phyloP scores from a whole-genome alignment of 1,284 basidiomycete genomes.

The Ustilago esculenta region DNA sequence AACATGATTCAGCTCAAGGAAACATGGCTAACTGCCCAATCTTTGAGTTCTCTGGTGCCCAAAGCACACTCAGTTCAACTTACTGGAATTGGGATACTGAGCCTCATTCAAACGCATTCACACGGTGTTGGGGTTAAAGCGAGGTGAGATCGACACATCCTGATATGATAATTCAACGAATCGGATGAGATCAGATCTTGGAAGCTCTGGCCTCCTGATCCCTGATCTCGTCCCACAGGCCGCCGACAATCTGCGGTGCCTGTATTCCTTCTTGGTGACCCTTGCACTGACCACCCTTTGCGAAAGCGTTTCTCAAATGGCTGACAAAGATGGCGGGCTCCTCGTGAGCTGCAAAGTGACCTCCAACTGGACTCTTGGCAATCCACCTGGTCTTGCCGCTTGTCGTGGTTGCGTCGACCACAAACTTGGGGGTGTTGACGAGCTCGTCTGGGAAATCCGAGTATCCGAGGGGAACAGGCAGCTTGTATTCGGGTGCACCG shows the following conservation, averaged over 20 bases:
- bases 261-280: conserved; percentile 31
- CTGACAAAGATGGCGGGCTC: conserved; percentile 50
- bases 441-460: conserved; percentile 55
- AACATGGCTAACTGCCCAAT: too few relatives aligned
- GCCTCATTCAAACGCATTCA: too few relatives aligned
- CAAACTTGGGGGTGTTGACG: conserved; percentile 41
- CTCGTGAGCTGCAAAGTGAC: conserved; percentile 58
- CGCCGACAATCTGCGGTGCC: conserved; percentile 32
- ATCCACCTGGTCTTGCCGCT: conserved; percentile 43
- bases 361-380: conserved; percentile 40
- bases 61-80: too few relatives aligned
- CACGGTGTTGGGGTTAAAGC: too few relatives aligned
- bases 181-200: conserved; percentile 36
- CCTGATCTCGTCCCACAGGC: conserved; percentile 48
- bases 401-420: conserved; percentile 38
- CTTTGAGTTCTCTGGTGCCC: too few relatives aligned
- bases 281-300: conserved; percentile 30
- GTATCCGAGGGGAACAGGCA: conserved; percentile 48
- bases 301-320: conserved; percentile 53
- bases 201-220: conserved; percentile 33
- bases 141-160: too few relatives aligned
- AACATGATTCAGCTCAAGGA: too few relatives aligned
- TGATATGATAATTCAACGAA: too few relatives aligned
- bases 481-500: conserved; percentile 30
- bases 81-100: too few relatives aligned